phyloP scores from a whole-genome alignment of 768 basidiomycete genomes.

The Panellus pusillus region DNA sequence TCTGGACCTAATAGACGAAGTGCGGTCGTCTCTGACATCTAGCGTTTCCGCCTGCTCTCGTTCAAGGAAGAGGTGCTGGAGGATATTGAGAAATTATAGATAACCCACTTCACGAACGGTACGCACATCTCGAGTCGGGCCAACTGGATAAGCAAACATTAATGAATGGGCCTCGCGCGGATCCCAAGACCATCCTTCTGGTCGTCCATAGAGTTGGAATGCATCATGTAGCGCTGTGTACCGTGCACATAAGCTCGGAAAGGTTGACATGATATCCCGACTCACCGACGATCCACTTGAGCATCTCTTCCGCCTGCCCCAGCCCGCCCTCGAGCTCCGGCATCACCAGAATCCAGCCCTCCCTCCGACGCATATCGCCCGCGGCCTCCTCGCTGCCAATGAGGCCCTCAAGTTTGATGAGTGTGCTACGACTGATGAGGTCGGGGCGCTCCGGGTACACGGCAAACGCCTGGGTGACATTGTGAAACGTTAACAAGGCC shows the following conservation, averaged over 20 bases:
- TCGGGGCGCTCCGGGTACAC: slow-evolving; percentile 97
- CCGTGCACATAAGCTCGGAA: too few species aligned
- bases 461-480: slow-evolving; percentile 84
- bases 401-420: slow-evolving; percentile 89
- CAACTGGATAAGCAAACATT: slow-evolving; percentile 95
- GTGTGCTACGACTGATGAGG: slow-evolving; percentile 81
- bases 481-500: slow-evolving; percentile 64
- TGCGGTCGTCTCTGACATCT: slow-evolving; percentile 77
- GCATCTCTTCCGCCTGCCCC: slow-evolving; percentile 76
- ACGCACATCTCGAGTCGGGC: slow-evolving; percentile 78
- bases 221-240: slow-evolving; percentile 75
- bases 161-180: slow-evolving; percentile 76
- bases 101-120: background rate
- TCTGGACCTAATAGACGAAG: slow-evolving; percentile 63
- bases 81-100: slow-evolving; percentile 17
- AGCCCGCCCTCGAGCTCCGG: slow-evolving; percentile 72
- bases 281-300: slow-evolving; percentile 88
- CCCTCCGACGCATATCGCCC: slow-evolving; percentile 60
- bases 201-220: slow-evolving; percentile 88
- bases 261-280: slow-evolving; percentile 18
- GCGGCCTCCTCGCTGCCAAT: slow-evolving; percentile 79
- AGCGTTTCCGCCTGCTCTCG: slow-evolving; percentile 77
- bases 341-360: slow-evolving; percentile 90
- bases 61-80: slow-evolving; percentile 82
- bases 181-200: slow-evolving; percentile 86